A percentile compares a stretch with the other conserved stretches of the same genome.
phyloP scores from a whole-genome alignment of 2,329 filamentous ascomycete genomes.

The Tolypocladium album region DNA sequence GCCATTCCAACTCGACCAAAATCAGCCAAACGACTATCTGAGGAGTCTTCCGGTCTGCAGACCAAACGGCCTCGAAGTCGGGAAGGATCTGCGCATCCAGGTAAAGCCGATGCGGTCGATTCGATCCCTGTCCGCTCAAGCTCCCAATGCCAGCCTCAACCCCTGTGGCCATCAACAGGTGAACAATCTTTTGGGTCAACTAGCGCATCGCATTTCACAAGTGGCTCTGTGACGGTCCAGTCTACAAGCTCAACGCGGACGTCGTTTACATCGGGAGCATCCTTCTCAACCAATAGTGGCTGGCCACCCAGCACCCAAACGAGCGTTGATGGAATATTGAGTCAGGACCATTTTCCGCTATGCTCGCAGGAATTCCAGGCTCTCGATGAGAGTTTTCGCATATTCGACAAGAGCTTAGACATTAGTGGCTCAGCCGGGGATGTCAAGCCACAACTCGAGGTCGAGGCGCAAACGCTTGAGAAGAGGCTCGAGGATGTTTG shows the following conservation, averaged over 20 bases:
- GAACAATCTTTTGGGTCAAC: neutral
- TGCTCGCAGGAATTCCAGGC: slow-evolving; percentile 2
- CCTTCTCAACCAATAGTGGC: slow-evolving; percentile 7
- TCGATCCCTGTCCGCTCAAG: slow-evolving; percentile 7
- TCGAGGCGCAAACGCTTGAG: slow-evolving; percentile 3
- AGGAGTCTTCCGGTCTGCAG: slow-evolving; percentile 7
- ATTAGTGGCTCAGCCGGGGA: too few species aligned
- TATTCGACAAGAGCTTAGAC: neutral
- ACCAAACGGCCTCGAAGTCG: slow-evolving; percentile 3
- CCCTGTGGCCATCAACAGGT: neutral
- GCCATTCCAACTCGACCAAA: slow-evolving; percentile 2
- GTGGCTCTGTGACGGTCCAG: neutral
- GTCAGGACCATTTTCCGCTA: slow-evolving; percentile 1
- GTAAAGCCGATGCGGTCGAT: slow-evolving; percentile 2
- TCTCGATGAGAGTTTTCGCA: slow-evolving; percentile 6
- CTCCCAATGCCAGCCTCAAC: neutral
- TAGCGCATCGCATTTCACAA: neutral
- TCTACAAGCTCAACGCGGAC: neutral
- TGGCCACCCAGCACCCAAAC: slow-evolving; percentile 18
- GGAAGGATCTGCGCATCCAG: neutral
- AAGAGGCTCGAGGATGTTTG: slow-evolving; percentile 24
- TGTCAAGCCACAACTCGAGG: neutral
- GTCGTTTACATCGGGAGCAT: slow-evolving; percentile 2
- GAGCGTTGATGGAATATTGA: slow-evolving; percentile 11
- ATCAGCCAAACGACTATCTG: slow-evolving; percentile 11